Percentiles rank a stretch among this genome's conserved stretches.
These are phyloP conservation scores for Manihot esculenta DNA, from an alignment of 441 rosid species.

Conservation along the genomic window DNA sequence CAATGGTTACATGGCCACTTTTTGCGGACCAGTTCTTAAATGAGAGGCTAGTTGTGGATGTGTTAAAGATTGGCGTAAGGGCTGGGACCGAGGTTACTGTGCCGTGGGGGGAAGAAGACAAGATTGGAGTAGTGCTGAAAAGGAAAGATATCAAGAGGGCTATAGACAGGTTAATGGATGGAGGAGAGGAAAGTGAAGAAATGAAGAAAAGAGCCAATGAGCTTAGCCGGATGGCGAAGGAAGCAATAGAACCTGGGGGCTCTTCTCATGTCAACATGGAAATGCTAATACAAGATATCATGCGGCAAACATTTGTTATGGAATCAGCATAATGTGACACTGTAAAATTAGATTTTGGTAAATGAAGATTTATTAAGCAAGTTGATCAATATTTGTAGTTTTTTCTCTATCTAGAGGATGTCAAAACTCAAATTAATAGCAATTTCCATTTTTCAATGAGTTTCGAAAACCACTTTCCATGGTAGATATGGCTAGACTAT, in stretches of 20 bases:
- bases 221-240: constrained; percentile 36
- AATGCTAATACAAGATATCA: not conserved
- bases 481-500: too few species aligned
- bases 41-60: constrained; percentile 32
- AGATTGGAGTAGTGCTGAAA: constrained; percentile 29
- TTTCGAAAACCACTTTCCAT: too few species aligned
- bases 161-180: constrained; percentile 27
- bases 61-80: constrained; percentile 29
- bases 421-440: too few species aligned
- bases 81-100: constrained; percentile 27
- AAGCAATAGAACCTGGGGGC: constrained; percentile 44
- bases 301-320: not conserved
- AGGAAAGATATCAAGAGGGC: constrained; percentile 31
- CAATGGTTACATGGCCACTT: constrained; percentile 37
- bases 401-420: too few species aligned
- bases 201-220: constrained; percentile 33
- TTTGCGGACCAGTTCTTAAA: constrained; percentile 50
- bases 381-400: too few species aligned
- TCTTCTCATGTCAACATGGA: constrained; percentile 26
- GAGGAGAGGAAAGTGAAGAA: constrained; percentile 27
- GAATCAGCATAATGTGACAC: too few species aligned
- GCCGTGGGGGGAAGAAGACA: constrained; percentile 37
- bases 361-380: too few species aligned
- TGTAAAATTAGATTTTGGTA: too few species aligned
- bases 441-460: too few species aligned